Evolutionary conservation across 192 early-diverging fungal genomes (phyloP).

Genomic region (Backusella australiensis): DNA sequence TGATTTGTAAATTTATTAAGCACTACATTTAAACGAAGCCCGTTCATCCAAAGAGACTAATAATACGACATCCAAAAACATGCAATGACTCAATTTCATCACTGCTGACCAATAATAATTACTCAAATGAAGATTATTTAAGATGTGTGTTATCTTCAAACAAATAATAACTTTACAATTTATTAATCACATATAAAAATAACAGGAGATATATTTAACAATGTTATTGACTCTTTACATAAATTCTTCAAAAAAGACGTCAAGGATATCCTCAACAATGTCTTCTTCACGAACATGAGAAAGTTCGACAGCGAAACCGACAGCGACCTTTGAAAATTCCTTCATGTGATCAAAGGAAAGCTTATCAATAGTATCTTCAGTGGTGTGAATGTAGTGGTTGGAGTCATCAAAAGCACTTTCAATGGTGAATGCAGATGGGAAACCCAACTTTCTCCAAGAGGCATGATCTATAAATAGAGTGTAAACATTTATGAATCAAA

Average conservation of each 20-base stretch:
- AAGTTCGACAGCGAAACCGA: slow-evolving; percentile 87
- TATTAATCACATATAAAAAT: not conserved
- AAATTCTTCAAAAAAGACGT: not conserved
- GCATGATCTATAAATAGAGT: slow-evolving; percentile 79
- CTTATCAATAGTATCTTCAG: slow-evolving; percentile 70
- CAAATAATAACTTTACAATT: slow-evolving; percentile 1
- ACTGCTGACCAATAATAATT: too few species aligned
- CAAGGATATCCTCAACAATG: not conserved
- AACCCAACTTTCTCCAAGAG: slow-evolving; percentile 87
- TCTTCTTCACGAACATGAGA: slow-evolving; percentile 36
- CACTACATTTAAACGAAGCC: too few species aligned
- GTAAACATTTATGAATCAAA: not conserved
- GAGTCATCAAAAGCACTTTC: slow-evolving; percentile 69
- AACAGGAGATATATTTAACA: not conserved
- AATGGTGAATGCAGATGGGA: slow-evolving; percentile 80
- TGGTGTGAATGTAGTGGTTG: slow-evolving; percentile 85
- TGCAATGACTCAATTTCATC: too few species aligned
- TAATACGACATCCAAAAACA: too few species aligned
- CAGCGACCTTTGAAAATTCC: slow-evolving; percentile 80
- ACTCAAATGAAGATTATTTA: not conserved
- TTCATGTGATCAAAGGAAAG: slow-evolving; percentile 87
- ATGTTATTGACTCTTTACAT: not conserved
- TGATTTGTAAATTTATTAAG: too few species aligned
- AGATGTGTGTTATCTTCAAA: not conserved
- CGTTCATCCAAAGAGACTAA: too few species aligned